Percentiles rank a stretch among this genome's conserved stretches.
These are phyloP conservation scores for Pestalotiopsis sp. DNA, from an alignment of 2,329 filamentous ascomycete genomes.

Conservation along the genomic window DNA sequence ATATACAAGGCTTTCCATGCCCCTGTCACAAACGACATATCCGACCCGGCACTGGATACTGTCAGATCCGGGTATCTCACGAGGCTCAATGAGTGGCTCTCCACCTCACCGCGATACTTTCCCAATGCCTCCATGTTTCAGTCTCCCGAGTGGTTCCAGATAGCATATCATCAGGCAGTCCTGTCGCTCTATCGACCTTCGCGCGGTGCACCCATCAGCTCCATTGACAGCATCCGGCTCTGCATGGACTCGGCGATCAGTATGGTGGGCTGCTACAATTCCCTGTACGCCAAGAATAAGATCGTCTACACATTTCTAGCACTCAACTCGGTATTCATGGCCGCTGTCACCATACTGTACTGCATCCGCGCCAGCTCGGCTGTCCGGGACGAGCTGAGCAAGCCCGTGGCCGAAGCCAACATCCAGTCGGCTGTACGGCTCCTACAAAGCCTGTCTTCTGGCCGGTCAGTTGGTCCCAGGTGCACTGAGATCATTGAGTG, in stretches of 20 bases:
- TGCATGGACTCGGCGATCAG: slow-evolving; percentile 22
- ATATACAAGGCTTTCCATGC: not conserved
- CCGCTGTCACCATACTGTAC: slow-evolving; percentile 31
- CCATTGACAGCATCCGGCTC: slow-evolving; percentile 16
- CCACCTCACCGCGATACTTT: not conserved
- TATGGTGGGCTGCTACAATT: slow-evolving; percentile 20
- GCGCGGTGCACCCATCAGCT: slow-evolving; percentile 7
- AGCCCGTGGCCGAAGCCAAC: slow-evolving; percentile 12
- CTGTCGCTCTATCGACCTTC: not conserved
- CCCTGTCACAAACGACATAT: not conserved
- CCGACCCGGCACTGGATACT: not conserved
- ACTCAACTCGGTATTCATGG: slow-evolving; percentile 30
- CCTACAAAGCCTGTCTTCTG: not conserved
- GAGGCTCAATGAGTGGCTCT: not conserved
- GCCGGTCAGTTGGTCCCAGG: not conserved
- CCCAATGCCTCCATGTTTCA: not conserved
- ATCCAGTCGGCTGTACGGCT: not conserved
- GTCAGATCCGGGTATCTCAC: not conserved
- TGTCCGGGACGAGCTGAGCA: slow-evolving; percentile 12
- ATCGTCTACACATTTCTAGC: slow-evolving; percentile 32
- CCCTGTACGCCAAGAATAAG: slow-evolving; percentile 28
- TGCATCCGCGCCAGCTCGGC: slow-evolving; percentile 24
- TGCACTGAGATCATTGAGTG: not conserved
- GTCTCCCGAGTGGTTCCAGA: not conserved
- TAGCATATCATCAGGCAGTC: not conserved